Evolutionary conservation across 2,329 filamentous ascomycete species (phyloP).

Genomic region (Zymoseptoria brevis): DNA sequence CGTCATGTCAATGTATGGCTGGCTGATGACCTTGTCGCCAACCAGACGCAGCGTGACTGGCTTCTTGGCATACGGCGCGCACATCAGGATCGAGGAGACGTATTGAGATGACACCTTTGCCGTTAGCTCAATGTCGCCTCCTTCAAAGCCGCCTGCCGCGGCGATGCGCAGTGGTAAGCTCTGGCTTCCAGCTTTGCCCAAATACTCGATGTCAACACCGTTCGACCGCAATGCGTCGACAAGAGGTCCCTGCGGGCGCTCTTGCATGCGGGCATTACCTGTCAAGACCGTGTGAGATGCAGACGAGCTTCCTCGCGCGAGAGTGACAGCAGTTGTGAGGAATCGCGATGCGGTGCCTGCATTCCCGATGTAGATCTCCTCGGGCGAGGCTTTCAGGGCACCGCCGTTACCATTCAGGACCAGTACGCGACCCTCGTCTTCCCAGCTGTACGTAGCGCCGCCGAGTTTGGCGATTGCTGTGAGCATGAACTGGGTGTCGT

Average conservation of each 20-base stretch:
- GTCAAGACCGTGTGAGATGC: conserved; percentile 71
- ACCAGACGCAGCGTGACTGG: conserved; percentile 84
- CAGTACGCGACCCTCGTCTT: conserved; percentile 85
- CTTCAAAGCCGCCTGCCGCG: conserved; percentile 73
- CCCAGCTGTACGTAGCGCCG: conserved; percentile 86
- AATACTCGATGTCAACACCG: conserved; percentile 77
- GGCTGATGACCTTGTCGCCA: conserved; percentile 95
- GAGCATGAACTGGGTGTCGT: conserved; percentile 96
- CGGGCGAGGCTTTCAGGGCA: conserved; percentile 63
- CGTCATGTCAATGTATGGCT: conserved; percentile 98
- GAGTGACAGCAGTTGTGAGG: conserved; percentile 79
- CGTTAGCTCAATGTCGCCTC: conserved; percentile 81
- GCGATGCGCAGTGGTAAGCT: conserved; percentile 78
- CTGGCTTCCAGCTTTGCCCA: conserved; percentile 72
- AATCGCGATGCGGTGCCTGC: conserved; percentile 94
- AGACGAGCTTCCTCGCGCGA: conserved; percentile 59
- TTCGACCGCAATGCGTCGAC: conserved; percentile 84
- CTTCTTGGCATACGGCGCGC: conserved; percentile 90
- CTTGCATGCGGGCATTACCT: conserved; percentile 93
- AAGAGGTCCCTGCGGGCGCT: conserved; percentile 83
- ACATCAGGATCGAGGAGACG: conserved; percentile 94
- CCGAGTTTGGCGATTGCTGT: conserved; percentile 78
- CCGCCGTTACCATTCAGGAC: conserved; percentile 90
- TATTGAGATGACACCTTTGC: conserved; percentile 99
- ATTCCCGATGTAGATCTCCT: conserved; percentile 86